These are phyloP conservation scores for Pichia californica DNA, from an alignment of 805 yeast species.

Conservation along the genomic window DNA sequence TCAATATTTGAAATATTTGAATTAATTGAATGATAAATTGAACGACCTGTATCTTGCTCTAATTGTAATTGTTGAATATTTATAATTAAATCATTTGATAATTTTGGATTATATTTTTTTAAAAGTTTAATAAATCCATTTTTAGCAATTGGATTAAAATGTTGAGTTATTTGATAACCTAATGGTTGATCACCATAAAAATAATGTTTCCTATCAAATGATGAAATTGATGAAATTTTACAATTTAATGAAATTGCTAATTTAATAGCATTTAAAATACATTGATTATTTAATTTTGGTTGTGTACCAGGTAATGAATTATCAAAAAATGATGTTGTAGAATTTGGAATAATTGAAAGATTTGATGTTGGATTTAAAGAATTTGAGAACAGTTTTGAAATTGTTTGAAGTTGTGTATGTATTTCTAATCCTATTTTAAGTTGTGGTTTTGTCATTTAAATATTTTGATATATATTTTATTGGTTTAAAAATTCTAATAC, in stretches of 20 bases:
- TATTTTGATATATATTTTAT: not conserved
- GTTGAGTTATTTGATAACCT: slow-evolving; percentile 95
- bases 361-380: slow-evolving; percentile 43
- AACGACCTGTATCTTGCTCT: slow-evolving; percentile 93
- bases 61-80: slow-evolving; percentile 76
- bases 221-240: slow-evolving; percentile 45
- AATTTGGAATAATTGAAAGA: slow-evolving; percentile 48
- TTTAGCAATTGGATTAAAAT: slow-evolving; percentile 68
- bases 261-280: slow-evolving; percentile 60
- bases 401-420: slow-evolving; percentile 81
- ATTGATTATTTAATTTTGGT: slow-evolving; percentile 73
- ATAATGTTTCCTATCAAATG: slow-evolving; percentile 92
- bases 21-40: slow-evolving; percentile 43
- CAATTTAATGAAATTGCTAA: slow-evolving; percentile 69
- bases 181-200: slow-evolving; percentile 95
- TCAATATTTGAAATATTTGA: slow-evolving; percentile 48
- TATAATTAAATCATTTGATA: slow-evolving; percentile 39
- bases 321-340: slow-evolving; percentile 71
- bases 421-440: slow-evolving; percentile 87
- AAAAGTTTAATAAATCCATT: slow-evolving; percentile 52
- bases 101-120: slow-evolving; percentile 44
- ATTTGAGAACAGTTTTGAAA: slow-evolving; percentile 67
- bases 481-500: too few relatives aligned
- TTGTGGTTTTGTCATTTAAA: slow-evolving; percentile 10
- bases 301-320: slow-evolving; percentile 89